Evolutionary conservation across 106 monocot species (phyloP), one percentile per base, ranked within the genome.

Genomic region (Hemerocallis citrina): DNA sequence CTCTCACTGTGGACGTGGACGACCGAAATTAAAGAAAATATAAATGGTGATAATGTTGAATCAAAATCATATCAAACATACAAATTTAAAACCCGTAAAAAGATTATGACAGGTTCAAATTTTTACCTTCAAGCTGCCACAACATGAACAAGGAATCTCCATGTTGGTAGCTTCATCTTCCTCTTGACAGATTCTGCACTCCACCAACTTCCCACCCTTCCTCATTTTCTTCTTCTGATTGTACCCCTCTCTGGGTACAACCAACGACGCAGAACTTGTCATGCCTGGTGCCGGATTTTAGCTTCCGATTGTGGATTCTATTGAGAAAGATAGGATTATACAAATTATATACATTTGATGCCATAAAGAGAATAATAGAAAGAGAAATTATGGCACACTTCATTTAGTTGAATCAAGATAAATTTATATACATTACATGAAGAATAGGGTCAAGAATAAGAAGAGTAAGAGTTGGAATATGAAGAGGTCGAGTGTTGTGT

Each of bases 181-280:
- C n/a, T 88, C 88, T 59, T 88, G 88, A 52, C 88, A 88, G 22
- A 88, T 88, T 36, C 88, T 61, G 57, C 88, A 88, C 64, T 88
- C 76, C 1, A 77, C 75, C 42, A 79, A n/a, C 28, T 76, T 73
- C 44, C 58, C 61, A 14, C 15, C 22, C 20, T 49, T 76, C 39
- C 25, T 70, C 56, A 10, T 17, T 16, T 49, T 76, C 39, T 30
- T 70, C 56, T 62, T 60, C 45, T 54, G 45, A 57, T 17, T 20
- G 6, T 38, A 52, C 42, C 36, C 44, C 1, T 5, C 24, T 11
- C n/a, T 22, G 21, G 55, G 59, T 19, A 15, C 50, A 8, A 21
- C 21, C 41, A 28, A 41, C 3, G 23, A 22, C 11, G 1, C 22
- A 29, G 17, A 40, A 22, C 14, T 31, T 1, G 36, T 34, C n/a